Evolutionary conservation across 306 rosid genomes (phyloP), one percentile per base, ranked within the genome.

Genomic region (Betula pendula): DNA sequence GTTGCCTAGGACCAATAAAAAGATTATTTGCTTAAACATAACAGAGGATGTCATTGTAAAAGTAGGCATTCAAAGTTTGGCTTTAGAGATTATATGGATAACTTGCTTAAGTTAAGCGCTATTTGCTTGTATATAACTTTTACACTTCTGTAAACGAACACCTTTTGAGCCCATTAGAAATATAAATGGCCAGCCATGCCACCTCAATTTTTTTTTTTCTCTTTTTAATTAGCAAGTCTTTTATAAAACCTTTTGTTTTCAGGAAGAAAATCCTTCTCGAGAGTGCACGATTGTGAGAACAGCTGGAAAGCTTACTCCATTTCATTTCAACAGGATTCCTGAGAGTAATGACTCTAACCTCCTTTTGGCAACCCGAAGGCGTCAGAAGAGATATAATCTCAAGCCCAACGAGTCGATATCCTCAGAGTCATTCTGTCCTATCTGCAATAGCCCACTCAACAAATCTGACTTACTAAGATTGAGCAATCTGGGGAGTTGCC

Each of bases 211-310:
- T 75, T n/a, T n/a, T 74, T 31, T 51, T 75, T 53, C 31, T 2
- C 48, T 44, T 65, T 19, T 69, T 48, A 68, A n/a, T 70, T 14
- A 51, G 71, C 70, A 74, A 77, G 48, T 53, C 50, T 68, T 42
- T 47, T 14, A 63, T 25, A 52, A 74, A 71, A 67, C 27, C 38
- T 50, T 31, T 25, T 69, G 77, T 67, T 81, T 56, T 24, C 29
- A 94, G 96, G 89, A 86, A 84, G 98, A 94, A 83, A 94, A 94
- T 74, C 96, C 96, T 78, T 92, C 98, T 75, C 92, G 97, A 62
- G 96, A 90, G 79, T 86, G 92, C 84, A 92, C 98, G 15, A 89
- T 94, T 78, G 93, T 94, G 80, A 90, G 97, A 85, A 94, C 98
- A 63, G 97, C 98, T 1, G 95, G 92, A 75, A 94, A 94, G 89